Evolutionary conservation across 495 filamentous ascomycete species (phyloP), one percentile per base, ranked within the genome.

Genomic region (Podospora appendiculata): DNA sequence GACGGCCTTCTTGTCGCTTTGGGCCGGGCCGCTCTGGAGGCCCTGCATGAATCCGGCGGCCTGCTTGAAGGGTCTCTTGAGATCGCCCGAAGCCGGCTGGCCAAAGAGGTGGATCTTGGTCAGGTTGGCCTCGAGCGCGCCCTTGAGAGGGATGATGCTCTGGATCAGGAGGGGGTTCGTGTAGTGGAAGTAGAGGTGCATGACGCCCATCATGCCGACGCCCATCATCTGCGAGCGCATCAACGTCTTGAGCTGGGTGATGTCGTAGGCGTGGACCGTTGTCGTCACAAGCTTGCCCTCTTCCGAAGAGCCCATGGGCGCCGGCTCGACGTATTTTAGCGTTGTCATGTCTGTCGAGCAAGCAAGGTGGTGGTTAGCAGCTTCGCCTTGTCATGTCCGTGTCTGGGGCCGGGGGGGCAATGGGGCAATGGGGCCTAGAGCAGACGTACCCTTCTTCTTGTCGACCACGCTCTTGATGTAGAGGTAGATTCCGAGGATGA

Each of bases 101-200:
- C 93, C 93, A 54, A 90, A 85, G 41, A 98, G 49, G 71, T 96
- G 87, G 65, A 98, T 92, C 84, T 96, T 95, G 71, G 89, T 80
- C 63, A 96, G 73, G 76, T 96, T 97, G 70, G 85, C 75, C 76
- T 98, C 93, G 72, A 97, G 79, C 10, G 89, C 93, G 62, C 86
- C 78, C 84, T 98, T 98, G 66, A 97, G 78, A 33, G 93, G 93
- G 67, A 98, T 92, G 79, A 98, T 95, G 64, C 86, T 90, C 81
- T 98, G 93, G 79, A 98, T 94, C 65, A 97, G 74, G 38, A 98
- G 87, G 35, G 93, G 93, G 83, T 96, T 98, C 75, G 91, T 96
- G 86, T 96, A 97, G 72, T 95, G 88, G 77, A 98, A 84, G 83
- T 97, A 97, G 58, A 96, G 55, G 76, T 96, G 93, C 93, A 98